Base-by-base conservation (phyloP, 106 monocot species). In the Allium cepa region DNA sequence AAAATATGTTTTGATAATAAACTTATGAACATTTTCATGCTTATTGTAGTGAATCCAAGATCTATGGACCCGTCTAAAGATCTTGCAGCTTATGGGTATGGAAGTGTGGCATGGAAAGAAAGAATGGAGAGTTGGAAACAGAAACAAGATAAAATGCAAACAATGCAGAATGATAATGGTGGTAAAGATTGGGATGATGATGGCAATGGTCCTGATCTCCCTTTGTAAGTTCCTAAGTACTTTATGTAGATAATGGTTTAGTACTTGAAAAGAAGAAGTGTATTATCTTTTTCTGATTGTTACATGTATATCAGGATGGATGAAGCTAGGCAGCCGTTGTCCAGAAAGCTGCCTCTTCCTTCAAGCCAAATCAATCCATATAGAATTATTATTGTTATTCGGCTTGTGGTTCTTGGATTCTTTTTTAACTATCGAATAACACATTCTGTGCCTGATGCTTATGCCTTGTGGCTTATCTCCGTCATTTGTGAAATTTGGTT, bases 41-140 rank as follows among this genome's bases (percentile, higher is more conserved):
- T 56, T 8, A 2, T 80, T 91, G 66, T 81, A 96, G 96, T 96
- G 47, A 91, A 88, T 84, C 88, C 88, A 0, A 83, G 96, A 77
- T 92, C 96, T n/a, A 88, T 96, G 96, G 96, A 96, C 73, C 96
- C 96, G 67, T 92, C 96, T 47, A 96, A 88, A 74, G 96, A 96
- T 70, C 78, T 96, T 16, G 96, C 88, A 48, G 91, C 96, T 16
- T 96, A 96, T 77, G 96, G 96, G 4, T 96, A 96, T 80, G 96
- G 96, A 66, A 96, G 91, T 66, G 82, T 96, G 16, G 96, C 96
- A 0, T 96, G 96, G 96, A 96, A 96, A 76, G 91, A 88, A 69
- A 81, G 96, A 68, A 92, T 96, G 92, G 96, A 96, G 78, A 84
- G 71, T 69, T 96, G 96, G 96, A 95, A 86, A 62, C 94, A 91